phyloP scores from a whole-genome alignment of 345 rosid species.

The Arabidopsis thaliana region TAIR10.1 NC_003070.9:29837001-29837500 shows the following conservation, averaged over 20 bases:
- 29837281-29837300: constrained; percentile 46
- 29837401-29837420: constrained; percentile 81
- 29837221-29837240: constrained; percentile 91
- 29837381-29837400: constrained; percentile 91
- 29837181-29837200: constrained; percentile 68
- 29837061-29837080: neutral
- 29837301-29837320: constrained; percentile 40
- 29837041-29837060: neutral
- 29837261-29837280: constrained; percentile 71
- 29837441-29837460: constrained; percentile 88
- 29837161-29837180: constrained; percentile 77
- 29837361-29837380: constrained; percentile 76
- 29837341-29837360: constrained; percentile 71
- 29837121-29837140: constrained; percentile 2
- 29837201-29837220: constrained; percentile 90
- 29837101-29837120: neutral
- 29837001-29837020: constrained; percentile 95
- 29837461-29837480: constrained; percentile 93
- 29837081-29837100: neutral
- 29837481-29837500: constrained; percentile 66
- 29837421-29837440: constrained; percentile 86
- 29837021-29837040: constrained; percentile 75
- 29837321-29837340: constrained; percentile 44
- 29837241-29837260: constrained; percentile 93
- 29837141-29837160: constrained; percentile 89